A percentile compares a stretch with the other conserved stretches of the same genome.
These are phyloP conservation scores for Colletotrichum zoysiae DNA, from an alignment of 2,329 filamentous ascomycete species.

Conservation along the genomic window DNA sequence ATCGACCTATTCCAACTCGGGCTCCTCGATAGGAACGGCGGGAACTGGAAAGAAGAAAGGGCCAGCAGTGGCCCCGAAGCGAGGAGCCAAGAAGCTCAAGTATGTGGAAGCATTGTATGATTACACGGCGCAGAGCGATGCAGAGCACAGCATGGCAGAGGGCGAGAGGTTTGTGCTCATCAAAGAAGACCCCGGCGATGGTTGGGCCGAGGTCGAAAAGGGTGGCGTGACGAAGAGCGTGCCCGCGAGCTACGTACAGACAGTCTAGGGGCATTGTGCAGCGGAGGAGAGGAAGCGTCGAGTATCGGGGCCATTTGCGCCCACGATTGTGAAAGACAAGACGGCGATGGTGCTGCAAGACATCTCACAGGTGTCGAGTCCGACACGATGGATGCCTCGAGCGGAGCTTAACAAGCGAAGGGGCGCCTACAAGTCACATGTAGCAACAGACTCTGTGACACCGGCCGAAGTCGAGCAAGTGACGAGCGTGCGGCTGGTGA, in stretches of 20 bases:
- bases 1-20: slow-evolving; percentile 84
- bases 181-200: slow-evolving; percentile 89
- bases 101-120: slow-evolving; percentile 96
- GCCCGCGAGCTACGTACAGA: slow-evolving; percentile 91
- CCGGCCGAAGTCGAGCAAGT: slow-evolving; percentile 9
- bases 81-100: slow-evolving; percentile 92
- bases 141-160: slow-evolving; percentile 90
- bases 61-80: slow-evolving; percentile 88
- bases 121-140: slow-evolving; percentile 86
- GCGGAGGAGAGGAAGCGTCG: slow-evolving; percentile 9
- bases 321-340: background rate
- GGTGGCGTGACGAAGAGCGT: slow-evolving; percentile 89
- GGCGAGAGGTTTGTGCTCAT: slow-evolving; percentile 94
- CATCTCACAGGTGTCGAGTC: background rate
- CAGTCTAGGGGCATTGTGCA: slow-evolving; percentile 63
- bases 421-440: background rate
- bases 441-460: background rate
- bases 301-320: background rate
- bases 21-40: slow-evolving; percentile 70
- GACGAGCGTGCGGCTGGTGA: slow-evolving; percentile 42
- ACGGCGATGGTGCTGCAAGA: slow-evolving; percentile 2
- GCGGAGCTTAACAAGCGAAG: background rate
- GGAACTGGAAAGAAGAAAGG: slow-evolving; percentile 81
- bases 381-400: background rate
- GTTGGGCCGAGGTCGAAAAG: slow-evolving; percentile 97